Conservation (phyloP, 805 yeast species). For the Cyberlindnera maclurae region DNA sequence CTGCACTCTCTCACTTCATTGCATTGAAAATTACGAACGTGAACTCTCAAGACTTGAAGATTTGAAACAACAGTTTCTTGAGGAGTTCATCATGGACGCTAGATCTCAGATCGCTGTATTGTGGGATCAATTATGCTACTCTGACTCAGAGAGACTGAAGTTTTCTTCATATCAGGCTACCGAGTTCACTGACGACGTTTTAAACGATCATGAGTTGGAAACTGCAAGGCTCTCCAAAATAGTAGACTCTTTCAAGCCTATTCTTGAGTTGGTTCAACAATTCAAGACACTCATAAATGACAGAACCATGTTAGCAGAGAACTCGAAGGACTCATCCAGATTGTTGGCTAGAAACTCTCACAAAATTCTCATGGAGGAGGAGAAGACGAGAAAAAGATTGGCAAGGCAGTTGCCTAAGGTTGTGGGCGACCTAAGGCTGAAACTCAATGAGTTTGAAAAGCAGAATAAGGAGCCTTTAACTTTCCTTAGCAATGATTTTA, state of each 20-base stretch:
- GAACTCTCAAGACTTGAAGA: slow-evolving; percentile 53
- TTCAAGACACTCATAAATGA: slow-evolving; percentile 53
- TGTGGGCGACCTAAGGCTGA: slow-evolving; percentile 41
- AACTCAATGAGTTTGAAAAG: slow-evolving; percentile 42
- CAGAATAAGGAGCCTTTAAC: slow-evolving; percentile 28
- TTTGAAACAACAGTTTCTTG: slow-evolving; percentile 57
- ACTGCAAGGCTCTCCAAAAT: slow-evolving; percentile 43
- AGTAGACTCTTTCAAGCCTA: slow-evolving; percentile 42
- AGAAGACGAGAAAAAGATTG: slow-evolving; percentile 61
- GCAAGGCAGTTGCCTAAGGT: slow-evolving; percentile 63
- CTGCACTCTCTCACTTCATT: slow-evolving; percentile 37
- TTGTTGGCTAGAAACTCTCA: slow-evolving; percentile 70
- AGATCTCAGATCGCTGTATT: slow-evolving; percentile 49
- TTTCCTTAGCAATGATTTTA: slow-evolving; percentile 23
- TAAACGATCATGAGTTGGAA: slow-evolving; percentile 61
- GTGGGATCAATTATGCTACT: slow-evolving; percentile 59
- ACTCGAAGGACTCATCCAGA: slow-evolving; percentile 76
- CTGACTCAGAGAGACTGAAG: slow-evolving; percentile 39
- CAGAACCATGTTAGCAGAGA: slow-evolving; percentile 53
- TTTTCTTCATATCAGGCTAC: slow-evolving; percentile 37
- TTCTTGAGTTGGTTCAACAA: slow-evolving; percentile 48
- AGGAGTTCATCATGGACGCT: slow-evolving; percentile 58
- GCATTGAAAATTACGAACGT: slow-evolving; percentile 42
- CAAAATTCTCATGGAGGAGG: slow-evolving; percentile 73
- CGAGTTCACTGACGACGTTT: slow-evolving; percentile 49